Percentiles rank a stretch among this genome's conserved stretches.
phyloP scores from a whole-genome alignment of 2,329 filamentous ascomycete species.

The Calonectria pteridis region DNA sequence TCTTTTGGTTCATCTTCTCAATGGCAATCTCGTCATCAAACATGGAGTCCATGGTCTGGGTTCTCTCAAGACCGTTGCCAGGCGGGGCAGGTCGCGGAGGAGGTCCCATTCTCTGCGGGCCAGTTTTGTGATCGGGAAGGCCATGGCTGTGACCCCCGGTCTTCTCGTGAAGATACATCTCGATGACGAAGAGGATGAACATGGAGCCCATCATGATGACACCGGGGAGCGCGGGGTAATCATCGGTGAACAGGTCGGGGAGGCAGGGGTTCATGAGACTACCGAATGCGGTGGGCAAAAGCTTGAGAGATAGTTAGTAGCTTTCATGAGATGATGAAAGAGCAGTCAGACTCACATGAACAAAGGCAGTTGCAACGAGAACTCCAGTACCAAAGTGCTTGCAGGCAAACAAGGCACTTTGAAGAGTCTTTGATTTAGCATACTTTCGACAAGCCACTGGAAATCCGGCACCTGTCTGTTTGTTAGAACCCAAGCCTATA shows the following conservation, averaged over 20 bases:
- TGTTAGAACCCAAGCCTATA: neutral
- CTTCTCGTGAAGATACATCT: conserved; percentile 72
- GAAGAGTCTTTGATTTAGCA: conserved; percentile 68
- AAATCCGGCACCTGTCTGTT: conserved; percentile 58
- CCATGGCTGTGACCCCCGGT: conserved; percentile 71
- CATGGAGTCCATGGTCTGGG: neutral
- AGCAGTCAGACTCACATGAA: conserved; percentile 65
- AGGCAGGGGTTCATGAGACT: conserved; percentile 66
- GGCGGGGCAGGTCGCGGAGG: neutral
- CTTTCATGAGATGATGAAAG: neutral
- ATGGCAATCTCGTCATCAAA: conserved; percentile 35
- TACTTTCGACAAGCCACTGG: conserved; percentile 68
- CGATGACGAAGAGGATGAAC: conserved; percentile 71
- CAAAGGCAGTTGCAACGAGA: conserved; percentile 79
- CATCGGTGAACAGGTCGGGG: conserved; percentile 68
- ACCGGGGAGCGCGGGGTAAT: conserved; percentile 72
- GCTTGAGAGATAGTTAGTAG: conserved; percentile 44
- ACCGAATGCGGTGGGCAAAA: conserved; percentile 71
- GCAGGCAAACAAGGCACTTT: conserved; percentile 70
- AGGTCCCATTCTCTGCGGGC: neutral
- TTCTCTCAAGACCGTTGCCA: neutral
- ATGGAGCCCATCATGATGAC: conserved; percentile 75
- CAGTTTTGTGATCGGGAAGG: conserved; percentile 60
- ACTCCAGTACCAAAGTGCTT: conserved; percentile 80
- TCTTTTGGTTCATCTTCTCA: conserved; percentile 56